Evolutionary conservation across 805 yeast species (phyloP).

Genomic region (Crinitomyces ghanaensis): DNA sequence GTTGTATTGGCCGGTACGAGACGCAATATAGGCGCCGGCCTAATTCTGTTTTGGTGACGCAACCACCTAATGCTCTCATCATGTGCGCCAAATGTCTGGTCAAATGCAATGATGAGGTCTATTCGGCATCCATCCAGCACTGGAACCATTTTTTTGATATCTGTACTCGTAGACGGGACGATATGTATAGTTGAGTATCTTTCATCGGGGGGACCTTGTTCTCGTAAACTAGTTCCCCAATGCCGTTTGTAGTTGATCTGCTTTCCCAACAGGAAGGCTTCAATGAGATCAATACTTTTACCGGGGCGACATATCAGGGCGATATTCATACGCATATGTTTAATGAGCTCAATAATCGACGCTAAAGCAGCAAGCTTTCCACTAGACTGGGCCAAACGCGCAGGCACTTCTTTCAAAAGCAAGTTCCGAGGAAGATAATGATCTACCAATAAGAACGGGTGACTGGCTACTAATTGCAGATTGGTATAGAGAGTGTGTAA

Average conservation of each 20-base stretch:
- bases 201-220: slow-evolving; percentile 20
- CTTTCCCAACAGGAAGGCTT: slow-evolving; percentile 68
- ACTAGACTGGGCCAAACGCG: slow-evolving; percentile 60
- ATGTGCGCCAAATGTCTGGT: slow-evolving; percentile 42
- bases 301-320: slow-evolving; percentile 66
- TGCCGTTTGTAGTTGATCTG: slow-evolving; percentile 51
- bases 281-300: slow-evolving; percentile 61
- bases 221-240: slow-evolving; percentile 53
- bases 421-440: slow-evolving; percentile 79
- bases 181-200: slow-evolving; percentile 30
- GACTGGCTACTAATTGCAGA: slow-evolving; percentile 71
- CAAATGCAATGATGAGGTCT: slow-evolving; percentile 55
- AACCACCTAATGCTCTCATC: slow-evolving; percentile 26
- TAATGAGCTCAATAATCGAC: slow-evolving; percentile 49
- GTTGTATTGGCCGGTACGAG: slow-evolving; percentile 69
- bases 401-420: slow-evolving; percentile 58
- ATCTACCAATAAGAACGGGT: slow-evolving; percentile 75
- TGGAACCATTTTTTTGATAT: slow-evolving; percentile 18
- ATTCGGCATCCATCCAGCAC: slow-evolving; percentile 27
- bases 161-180: slow-evolving; percentile 35
- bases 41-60: slow-evolving; percentile 17
- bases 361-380: slow-evolving; percentile 71
- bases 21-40: slow-evolving; percentile 53
- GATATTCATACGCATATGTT: slow-evolving; percentile 35
- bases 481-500: slow-evolving; percentile 64